Conservation (phyloP, 768 basidiomycete genomes). For the Lepiota venenata region DNA sequence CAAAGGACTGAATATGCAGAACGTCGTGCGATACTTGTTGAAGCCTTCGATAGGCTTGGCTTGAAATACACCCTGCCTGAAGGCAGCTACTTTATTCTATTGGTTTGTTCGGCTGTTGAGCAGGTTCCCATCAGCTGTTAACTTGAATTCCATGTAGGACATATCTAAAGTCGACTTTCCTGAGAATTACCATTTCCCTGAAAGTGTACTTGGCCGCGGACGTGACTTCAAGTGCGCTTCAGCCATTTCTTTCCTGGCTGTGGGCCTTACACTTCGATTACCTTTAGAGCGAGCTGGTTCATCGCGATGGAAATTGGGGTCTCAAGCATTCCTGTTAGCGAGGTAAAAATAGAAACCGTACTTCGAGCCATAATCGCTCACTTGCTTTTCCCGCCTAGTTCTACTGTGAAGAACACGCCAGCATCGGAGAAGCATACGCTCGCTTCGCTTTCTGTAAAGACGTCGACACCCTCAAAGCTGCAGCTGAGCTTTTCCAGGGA, state of each 20-base stretch:
- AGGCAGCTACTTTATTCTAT: slow-evolving; percentile 87
- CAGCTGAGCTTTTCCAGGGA: slow-evolving; percentile 77
- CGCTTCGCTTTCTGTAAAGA: slow-evolving; percentile 98
- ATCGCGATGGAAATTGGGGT: slow-evolving; percentile 88
- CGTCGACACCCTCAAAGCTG: slow-evolving; percentile 71
- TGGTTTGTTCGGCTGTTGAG: slow-evolving; percentile 47
- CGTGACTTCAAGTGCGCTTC: slow-evolving; percentile 73
- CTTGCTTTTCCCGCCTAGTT: slow-evolving; percentile 53
- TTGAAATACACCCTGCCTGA: slow-evolving; percentile 85
- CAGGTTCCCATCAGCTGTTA: background rate
- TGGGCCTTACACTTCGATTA: background rate
- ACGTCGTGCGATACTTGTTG: slow-evolving; percentile 68
- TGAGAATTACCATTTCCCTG: slow-evolving; percentile 80
- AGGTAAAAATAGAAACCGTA: slow-evolving; percentile 48
- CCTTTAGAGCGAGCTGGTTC: slow-evolving; percentile 86
- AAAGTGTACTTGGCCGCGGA: slow-evolving; percentile 71
- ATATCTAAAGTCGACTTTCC: slow-evolving; percentile 78
- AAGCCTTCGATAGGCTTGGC: slow-evolving; percentile 80
- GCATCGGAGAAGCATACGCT: slow-evolving; percentile 82
- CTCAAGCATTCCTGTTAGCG: slow-evolving; percentile 92
- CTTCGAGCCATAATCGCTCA: slow-evolving; percentile 9
- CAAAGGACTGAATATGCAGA: slow-evolving; percentile 79
- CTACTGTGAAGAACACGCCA: slow-evolving; percentile 84
- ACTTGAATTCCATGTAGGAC: slow-evolving; percentile 40
- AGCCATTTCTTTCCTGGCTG: background rate